Evolutionary conservation across 345 rosid genomes (phyloP), one percentile per base, ranked within the genome.

Genomic region (Salix dunnii): DNA sequence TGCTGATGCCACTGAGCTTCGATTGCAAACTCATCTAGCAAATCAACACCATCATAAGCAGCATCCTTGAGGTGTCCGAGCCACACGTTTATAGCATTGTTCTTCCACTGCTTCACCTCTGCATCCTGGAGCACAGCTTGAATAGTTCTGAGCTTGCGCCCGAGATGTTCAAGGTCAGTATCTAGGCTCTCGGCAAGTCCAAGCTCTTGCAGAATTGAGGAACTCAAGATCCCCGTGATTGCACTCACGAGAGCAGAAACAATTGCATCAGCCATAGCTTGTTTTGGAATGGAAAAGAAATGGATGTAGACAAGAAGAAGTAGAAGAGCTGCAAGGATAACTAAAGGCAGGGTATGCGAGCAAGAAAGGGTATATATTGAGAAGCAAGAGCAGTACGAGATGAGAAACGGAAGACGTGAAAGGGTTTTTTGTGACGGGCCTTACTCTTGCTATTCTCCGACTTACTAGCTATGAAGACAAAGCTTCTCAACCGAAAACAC

Each of bases 71-170:
- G 68, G 58, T 55, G 42, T 7, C 27, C 0, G 5, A 76, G 60
- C 79, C 79, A 76, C 11, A 14, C 23, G 17, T 27, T 55, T 7
- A 58, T 20, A 14, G 66, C 27, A 4, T 25, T 28, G 38, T 6
- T 20, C 21, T 40, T 55, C 55, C 51, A 17, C 17, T 76, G 79
- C 73, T 53, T 67, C 79, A 38, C 46, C 30, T 76, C 79, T 7
- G 74, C 79, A 38, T 76, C 79, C 0, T 2, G 58, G 43, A 76
- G 79, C 7, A 76, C 79, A 27, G 67, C 72, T 4, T 53, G 63
- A 72, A 36, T 36, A 0, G 67, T 67, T 8, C 16, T 28, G 6
- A 66, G 7, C 3, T 23, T 48, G 31, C 70, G 27, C 23, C 33
- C 21, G 9, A 74, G 77, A 43, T 46, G 42, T 38, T 42, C 13